Evolutionary conservation across 2,329 filamentous ascomycete genomes (phyloP).

Genomic region (Beauveria australis): DNA sequence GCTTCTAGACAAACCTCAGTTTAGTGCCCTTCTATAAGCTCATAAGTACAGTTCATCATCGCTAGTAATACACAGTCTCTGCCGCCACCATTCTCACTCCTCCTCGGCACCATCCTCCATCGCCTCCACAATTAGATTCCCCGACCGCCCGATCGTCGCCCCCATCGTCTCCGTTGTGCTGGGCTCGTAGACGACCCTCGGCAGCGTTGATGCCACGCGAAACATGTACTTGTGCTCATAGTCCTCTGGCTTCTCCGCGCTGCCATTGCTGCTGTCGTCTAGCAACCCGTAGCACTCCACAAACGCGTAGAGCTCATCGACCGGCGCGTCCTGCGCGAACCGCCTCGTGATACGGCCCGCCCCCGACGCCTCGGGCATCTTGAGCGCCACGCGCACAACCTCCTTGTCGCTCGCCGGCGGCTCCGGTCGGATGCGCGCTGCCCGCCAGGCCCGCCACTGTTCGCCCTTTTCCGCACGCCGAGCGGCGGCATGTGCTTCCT

Average conservation of each 20-base stretch:
- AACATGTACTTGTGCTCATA: conserved; percentile 85
- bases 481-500: conserved; percentile 53
- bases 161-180: conserved; percentile 57
- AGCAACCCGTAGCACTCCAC: conserved; percentile 80
- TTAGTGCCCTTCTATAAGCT: too few relatives aligned
- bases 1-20: too few relatives aligned
- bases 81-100: conserved; percentile 22
- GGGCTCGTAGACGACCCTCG: conserved; percentile 70
- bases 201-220: conserved; percentile 75
- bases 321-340: conserved; percentile 58
- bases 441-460: conserved; percentile 78
- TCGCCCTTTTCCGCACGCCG: conserved; percentile 36
- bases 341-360: conserved; percentile 69
- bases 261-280: conserved; percentile 23
- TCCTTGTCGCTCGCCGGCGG: conserved; percentile 56
- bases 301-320: conserved; percentile 93
- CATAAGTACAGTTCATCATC: neutral
- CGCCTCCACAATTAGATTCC: conserved; percentile 82
- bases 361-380: conserved; percentile 50
- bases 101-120: conserved; percentile 27
- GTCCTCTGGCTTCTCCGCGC: conserved; percentile 44
- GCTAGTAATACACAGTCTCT: conserved; percentile 8
- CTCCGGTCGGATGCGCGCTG: conserved; percentile 57
- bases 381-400: conserved; percentile 61
- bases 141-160: conserved; percentile 70